Conservation (phyloP, 768 basidiomycete species). For the Mycena sanguinolenta region DNA sequence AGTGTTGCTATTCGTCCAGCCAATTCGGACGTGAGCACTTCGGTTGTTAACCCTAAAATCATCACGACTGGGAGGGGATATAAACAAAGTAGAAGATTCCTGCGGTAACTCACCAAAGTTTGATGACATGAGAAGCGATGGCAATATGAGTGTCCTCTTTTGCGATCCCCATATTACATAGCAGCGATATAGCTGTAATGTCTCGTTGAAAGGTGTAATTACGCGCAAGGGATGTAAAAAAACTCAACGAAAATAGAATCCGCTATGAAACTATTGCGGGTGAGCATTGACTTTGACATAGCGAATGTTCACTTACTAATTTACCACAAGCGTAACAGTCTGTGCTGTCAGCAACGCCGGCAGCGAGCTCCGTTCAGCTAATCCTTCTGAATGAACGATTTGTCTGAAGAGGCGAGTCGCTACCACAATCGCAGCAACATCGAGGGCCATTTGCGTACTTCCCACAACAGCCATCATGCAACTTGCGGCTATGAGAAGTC, state of each 20-base stretch:
- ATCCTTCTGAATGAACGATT: not conserved
- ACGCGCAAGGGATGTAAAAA: too few relatives aligned
- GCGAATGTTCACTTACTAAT: not conserved
- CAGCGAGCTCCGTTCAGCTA: too few relatives aligned
- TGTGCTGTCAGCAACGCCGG: not conserved
- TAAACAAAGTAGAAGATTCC: not conserved
- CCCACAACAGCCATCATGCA: not conserved
- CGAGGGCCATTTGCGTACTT: not conserved
- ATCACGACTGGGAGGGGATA: not conserved
- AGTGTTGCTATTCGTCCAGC: not conserved
- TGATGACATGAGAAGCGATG: not conserved
- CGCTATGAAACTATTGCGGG: not conserved
- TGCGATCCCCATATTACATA: too few relatives aligned
- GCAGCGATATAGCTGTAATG: constrained; percentile 1
- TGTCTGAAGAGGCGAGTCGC: not conserved
- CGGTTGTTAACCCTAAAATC: not conserved
- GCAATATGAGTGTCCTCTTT: not conserved
- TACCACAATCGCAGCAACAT: not conserved
- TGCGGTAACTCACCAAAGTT: not conserved
- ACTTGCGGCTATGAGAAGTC: not conserved
- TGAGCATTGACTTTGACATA: not conserved
- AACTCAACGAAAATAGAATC: not conserved
- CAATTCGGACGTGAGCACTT: not conserved
- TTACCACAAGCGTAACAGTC: not conserved
- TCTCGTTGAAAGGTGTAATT: not conserved